Conservation (phyloP, 805 yeast species). For the Yamadazyma ubonensis region DNA sequence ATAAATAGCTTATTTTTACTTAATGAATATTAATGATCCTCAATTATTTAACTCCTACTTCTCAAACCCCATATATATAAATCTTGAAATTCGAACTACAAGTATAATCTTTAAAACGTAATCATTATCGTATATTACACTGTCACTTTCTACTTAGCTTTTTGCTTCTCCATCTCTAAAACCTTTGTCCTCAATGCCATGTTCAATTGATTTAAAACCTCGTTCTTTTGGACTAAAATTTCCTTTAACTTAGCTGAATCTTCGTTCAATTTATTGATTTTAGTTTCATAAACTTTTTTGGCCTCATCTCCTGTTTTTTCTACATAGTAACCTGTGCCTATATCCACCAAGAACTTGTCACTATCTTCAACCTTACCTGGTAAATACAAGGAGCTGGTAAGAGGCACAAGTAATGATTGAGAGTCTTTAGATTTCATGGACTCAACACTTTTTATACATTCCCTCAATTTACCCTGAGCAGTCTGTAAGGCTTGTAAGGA, state of each 20-base stretch:
- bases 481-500: conserved; percentile 80
- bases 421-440: conserved; percentile 43
- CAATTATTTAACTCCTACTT: too few relatives aligned
- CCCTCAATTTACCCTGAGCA: conserved; percentile 79
- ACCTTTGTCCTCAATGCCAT: conserved; percentile 53
- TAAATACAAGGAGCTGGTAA: conserved; percentile 84
- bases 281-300: conserved; percentile 64
- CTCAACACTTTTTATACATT: conserved; percentile 72
- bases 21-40: too few relatives aligned
- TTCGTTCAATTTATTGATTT: conserved; percentile 66
- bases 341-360: conserved; percentile 79
- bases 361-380: conserved; percentile 74
- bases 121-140: conserved; percentile 8
- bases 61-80: too few relatives aligned
- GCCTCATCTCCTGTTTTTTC: conserved; percentile 75
- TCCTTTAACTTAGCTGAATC: conserved; percentile 74
- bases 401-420: conserved; percentile 71
- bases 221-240: conserved; percentile 73
- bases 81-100: too few relatives aligned
- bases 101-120: too few relatives aligned
- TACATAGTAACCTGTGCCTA: conserved; percentile 94
- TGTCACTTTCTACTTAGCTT: not conserved
- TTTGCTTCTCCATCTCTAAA: conserved; percentile 41
- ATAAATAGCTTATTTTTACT: too few relatives aligned
- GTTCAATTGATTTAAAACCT: conserved; percentile 61